A percentile compares a stretch with the other conserved stretches of the same genome.
These are phyloP conservation scores for Paramecium tetraurelia DNA, from an alignment of 73 alveolate genomes.

Conservation along the genomic window DNA sequence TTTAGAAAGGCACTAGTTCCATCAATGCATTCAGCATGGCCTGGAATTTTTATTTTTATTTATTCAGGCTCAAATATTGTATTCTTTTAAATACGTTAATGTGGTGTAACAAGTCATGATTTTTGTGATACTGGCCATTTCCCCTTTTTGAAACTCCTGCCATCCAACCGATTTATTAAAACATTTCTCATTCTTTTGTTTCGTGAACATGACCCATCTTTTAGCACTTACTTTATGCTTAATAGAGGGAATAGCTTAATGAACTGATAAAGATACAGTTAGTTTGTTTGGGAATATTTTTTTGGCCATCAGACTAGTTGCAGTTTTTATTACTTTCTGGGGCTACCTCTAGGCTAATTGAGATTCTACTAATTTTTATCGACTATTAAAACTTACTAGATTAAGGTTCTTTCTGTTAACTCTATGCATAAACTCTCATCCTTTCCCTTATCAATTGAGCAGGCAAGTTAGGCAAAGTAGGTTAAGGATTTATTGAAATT, in stretches of 20 bases:
- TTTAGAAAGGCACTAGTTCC: slow-evolving; percentile 72
- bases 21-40: slow-evolving; percentile 64
- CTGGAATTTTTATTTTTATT: slow-evolving; percentile 49
- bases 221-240: slow-evolving; percentile 35
- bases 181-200: neutral
- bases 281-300: neutral
- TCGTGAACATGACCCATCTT: slow-evolving; percentile 24
- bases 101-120: slow-evolving; percentile 61
- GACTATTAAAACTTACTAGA: neutral
- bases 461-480: slow-evolving; percentile 15
- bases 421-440: slow-evolving; percentile 11
- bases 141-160: slow-evolving; percentile 3
- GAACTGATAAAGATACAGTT: slow-evolving; percentile 11
- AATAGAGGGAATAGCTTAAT: slow-evolving; percentile 2
- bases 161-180: neutral
- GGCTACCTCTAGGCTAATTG: neutral
- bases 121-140: slow-evolving; percentile 55
- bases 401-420: neutral
- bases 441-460: slow-evolving; percentile 7
- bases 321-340: neutral
- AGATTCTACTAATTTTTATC: neutral
- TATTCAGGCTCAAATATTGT: slow-evolving; percentile 48
- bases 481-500: neutral
- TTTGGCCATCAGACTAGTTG: neutral
- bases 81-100: slow-evolving; percentile 42